phyloP scores from a whole-genome alignment of 1,284 basidiomycete species.

The Dichomitus squalens region DNA sequence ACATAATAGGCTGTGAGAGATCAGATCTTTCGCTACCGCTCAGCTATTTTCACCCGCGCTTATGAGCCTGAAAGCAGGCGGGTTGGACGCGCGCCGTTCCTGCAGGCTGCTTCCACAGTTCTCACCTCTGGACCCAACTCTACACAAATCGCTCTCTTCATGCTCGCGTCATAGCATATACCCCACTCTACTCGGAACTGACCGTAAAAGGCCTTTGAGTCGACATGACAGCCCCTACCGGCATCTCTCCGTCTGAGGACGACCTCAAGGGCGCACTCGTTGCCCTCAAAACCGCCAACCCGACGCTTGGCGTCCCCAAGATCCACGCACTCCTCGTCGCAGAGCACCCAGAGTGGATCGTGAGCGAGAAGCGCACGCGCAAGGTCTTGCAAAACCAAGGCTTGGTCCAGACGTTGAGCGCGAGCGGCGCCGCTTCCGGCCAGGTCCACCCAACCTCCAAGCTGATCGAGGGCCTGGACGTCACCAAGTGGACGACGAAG shows the following conservation, averaged over 20 bases:
- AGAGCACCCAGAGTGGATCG: conserved; percentile 66
- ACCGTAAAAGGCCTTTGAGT: too few species aligned
- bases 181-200: background rate
- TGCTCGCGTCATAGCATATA: background rate
- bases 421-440: conserved; percentile 12
- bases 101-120: too few species aligned
- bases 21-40: too few species aligned
- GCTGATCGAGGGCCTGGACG: conserved; percentile 68
- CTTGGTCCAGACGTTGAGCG: conserved; percentile 39
- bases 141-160: background rate
- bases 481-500: conserved; percentile 62
- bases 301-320: conserved; percentile 70
- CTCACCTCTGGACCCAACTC: too few species aligned
- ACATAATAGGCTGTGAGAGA: too few species aligned
- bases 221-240: conserved; percentile 4
- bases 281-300: conserved; percentile 51
- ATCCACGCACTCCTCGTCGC: conserved; percentile 65
- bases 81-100: too few species aligned
- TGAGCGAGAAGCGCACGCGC: conserved; percentile 80
- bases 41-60: too few species aligned
- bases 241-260: conserved; percentile 43
- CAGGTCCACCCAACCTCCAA: conserved; percentile 59
- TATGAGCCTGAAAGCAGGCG: too few species aligned
- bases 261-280: conserved; percentile 46
- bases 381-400: conserved; percentile 69